Evolutionary conservation across 2,329 filamentous ascomycete species (phyloP), one percentile per base, ranked within the genome.

Genomic region (Leptographium lundbergii): DNA sequence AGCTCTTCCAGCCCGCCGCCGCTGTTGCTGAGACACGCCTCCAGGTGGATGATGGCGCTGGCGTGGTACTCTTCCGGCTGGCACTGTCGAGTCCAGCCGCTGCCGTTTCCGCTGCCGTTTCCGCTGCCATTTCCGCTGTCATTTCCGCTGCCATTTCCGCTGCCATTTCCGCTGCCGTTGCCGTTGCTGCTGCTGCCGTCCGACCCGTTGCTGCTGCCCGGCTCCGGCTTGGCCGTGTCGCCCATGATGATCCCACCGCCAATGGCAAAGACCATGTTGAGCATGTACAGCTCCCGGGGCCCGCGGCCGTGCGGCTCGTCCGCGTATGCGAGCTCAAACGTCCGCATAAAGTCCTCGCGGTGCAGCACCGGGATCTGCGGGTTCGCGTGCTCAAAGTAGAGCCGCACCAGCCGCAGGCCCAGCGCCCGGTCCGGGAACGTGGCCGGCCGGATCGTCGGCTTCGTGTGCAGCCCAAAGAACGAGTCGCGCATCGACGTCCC

Each of bases 221-320:
- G 36, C 50, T 62, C 68, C 3, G 32, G 70, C 68, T 81, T 70
- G 71, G 81, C 66, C 67, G 75, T 74, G 71, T 87, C 75, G 63
- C 81, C 88, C 65, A 96, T 84, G 64, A 96, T 95, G 66, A 96
- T 95, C 22, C 91, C 92, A 22, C 89, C 88, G 7, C 94, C 94
- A 66, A 97, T 96, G 17, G 92, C 92, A 73, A 95, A 97, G 27
- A 97, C 91, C 73, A 97, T 96, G 71, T 96, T 96, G 63, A 97
- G 78, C 74, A 95, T 83, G 72, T 96, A 97, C n/a, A 94, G 78
- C 71, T 96, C 91, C 58, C 87, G 81, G 5, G 90, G 82, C 2
- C 87, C 88, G 29, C 87, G 80, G 57, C 81, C 79, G 60, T 82
- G 81, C 54, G 82, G 79, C 24, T 87, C 82, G 0, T 82, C 80